These are phyloP conservation scores for Lactarius akahatsu DNA, from an alignment of 768 basidiomycete genomes.

Conservation along the genomic window DNA sequence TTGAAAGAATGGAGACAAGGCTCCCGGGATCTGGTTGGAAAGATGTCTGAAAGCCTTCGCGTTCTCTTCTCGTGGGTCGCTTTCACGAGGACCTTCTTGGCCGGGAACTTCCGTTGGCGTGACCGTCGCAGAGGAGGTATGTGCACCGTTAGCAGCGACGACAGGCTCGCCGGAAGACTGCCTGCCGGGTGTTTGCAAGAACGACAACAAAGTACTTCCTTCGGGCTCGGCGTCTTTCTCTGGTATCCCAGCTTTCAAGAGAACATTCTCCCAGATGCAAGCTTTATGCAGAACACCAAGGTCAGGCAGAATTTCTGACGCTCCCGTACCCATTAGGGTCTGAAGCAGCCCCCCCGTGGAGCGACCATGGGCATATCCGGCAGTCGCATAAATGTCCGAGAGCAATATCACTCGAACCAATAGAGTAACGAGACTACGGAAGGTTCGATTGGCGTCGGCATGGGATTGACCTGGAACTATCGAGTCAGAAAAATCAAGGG, in stretches of 20 bases:
- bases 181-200: conserved; percentile 50
- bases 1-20: conserved; percentile 83
- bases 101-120: conserved; percentile 31
- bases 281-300: conserved; percentile 81
- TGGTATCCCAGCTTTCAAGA: conserved; percentile 62
- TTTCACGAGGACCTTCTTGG: conserved; percentile 37
- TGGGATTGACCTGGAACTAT: conserved; percentile 45
- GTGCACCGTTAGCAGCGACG: conserved; percentile 30
- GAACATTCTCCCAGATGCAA: conserved; percentile 84
- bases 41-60: conserved; percentile 76
- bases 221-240: conserved; percentile 37
- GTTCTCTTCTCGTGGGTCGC: conserved; percentile 59
- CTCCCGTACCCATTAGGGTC: conserved; percentile 63
- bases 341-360: conserved; percentile 73
- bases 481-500: conserved; percentile 4
- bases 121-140: conserved; percentile 22
- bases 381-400: conserved; percentile 83
- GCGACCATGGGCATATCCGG: conserved; percentile 79
- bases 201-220: conserved; percentile 44
- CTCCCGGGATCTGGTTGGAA: conserved; percentile 71
- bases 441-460: conserved; percentile 55
- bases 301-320: conserved; percentile 62
- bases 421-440: conserved; percentile 71
- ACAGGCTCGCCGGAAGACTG: conserved; percentile 31
- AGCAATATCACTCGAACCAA: conserved; percentile 80